Percentiles rank a stretch among this genome's conserved stretches.
These are phyloP conservation scores for Phaffomyces thermotolerans DNA, from an alignment of 805 yeast genomes.

Conservation along the genomic window DNA sequence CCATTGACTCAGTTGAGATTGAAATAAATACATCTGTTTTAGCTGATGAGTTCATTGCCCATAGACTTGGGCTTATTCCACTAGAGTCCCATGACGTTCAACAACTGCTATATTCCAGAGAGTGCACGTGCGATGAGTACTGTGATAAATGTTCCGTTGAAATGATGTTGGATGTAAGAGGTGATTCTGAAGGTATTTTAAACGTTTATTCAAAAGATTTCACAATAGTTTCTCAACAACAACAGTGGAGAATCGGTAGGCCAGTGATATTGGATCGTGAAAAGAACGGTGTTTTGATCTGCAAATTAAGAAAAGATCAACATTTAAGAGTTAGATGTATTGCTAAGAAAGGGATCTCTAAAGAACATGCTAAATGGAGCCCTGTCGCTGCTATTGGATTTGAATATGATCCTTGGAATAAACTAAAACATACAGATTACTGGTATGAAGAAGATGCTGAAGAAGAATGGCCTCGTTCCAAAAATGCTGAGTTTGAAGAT, in stretches of 20 bases:
- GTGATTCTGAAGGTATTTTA: conserved; percentile 82
- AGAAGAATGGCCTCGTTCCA: conserved; percentile 88
- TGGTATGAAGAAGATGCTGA: conserved; percentile 92
- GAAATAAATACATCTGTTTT: conserved; percentile 88
- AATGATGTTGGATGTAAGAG: conserved; percentile 76
- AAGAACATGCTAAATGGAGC: conserved; percentile 98
- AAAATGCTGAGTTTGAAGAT: conserved; percentile 93
- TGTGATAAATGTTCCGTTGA: conserved; percentile 93
- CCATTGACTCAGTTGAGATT: conserved; percentile 92
- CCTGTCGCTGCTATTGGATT: conserved; percentile 94
- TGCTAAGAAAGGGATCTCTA: conserved; percentile 95
- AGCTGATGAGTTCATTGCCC: conserved; percentile 95
- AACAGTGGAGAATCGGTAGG: conserved; percentile 51
- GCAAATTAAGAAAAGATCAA: conserved; percentile 88
- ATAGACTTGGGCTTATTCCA: conserved; percentile 89
- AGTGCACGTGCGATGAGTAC: conserved; percentile 96
- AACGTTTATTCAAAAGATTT: conserved; percentile 85
- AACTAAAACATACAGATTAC: conserved; percentile 87
- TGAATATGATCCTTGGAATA: conserved; percentile 99
- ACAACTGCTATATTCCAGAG: conserved; percentile 78
- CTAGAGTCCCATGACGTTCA: conserved; percentile 79
- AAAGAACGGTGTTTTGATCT: conserved; percentile 79
- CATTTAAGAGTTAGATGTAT: conserved; percentile 84
- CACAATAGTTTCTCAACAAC: conserved; percentile 33
- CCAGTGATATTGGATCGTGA: conserved; percentile 80